These are phyloP conservation scores for Salix koriyanagi DNA, from an alignment of 345 rosid species.

Conservation along the genomic window DNA sequence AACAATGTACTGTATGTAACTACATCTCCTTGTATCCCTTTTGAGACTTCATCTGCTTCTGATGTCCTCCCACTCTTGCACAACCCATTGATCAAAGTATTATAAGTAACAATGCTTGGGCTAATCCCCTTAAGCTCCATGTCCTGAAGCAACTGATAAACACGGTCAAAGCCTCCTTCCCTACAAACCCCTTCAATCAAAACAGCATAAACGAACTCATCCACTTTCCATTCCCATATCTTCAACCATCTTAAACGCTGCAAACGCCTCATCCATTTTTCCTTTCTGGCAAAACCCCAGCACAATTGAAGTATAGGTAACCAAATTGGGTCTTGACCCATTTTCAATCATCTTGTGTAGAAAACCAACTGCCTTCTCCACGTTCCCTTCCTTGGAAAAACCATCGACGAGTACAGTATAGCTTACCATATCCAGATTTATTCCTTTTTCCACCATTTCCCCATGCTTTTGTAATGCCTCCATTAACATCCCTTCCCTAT, in stretches of 20 bases:
- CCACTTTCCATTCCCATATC: conserved; percentile 45
- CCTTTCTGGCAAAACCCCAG: conserved; percentile 61
- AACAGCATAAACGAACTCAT: conserved; percentile 69
- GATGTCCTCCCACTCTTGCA: conserved; percentile 63
- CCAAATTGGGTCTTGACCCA: conserved; percentile 52
- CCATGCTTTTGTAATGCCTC: conserved; percentile 48
- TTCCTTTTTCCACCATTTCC: conserved; percentile 48
- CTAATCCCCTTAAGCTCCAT: conserved; percentile 68
- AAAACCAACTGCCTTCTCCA: conserved; percentile 48
- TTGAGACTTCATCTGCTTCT: conserved; percentile 63
- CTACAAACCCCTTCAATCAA: conserved; percentile 65
- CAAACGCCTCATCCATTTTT: conserved; percentile 56
- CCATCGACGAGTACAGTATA: conserved; percentile 58
- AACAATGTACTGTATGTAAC: conserved; percentile 61
- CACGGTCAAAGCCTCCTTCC: conserved; percentile 50
- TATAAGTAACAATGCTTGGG: conserved; percentile 54
- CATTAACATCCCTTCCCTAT: conserved; percentile 38
- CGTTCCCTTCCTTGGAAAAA: conserved; percentile 43
- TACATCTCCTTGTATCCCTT: conserved; percentile 52
- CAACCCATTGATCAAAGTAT: conserved; percentile 60
- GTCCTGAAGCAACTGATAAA: conserved; percentile 49
- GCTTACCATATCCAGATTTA: conserved; percentile 43
- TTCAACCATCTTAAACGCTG: conserved; percentile 46
- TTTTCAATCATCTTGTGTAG: conserved; percentile 53
- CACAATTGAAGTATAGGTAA: conserved; percentile 53